Base-by-base conservation (phyloP, 108 stramenopile species). In the Craspedostauros australis region DNA sequence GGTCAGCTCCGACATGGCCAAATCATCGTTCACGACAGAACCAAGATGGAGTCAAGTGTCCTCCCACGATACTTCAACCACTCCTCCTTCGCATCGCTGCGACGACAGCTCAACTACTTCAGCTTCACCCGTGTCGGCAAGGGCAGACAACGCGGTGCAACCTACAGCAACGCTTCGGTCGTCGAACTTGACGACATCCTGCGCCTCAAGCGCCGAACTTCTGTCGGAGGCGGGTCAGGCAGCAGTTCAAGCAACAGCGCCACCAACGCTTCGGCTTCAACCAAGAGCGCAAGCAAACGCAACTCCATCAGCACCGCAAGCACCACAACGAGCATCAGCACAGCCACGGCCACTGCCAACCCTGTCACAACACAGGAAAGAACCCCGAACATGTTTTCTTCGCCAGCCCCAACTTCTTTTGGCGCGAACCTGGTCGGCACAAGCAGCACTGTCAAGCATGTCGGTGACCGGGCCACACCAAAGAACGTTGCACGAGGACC, bases 11-110 rank as follows among this genome's bases (percentile, higher is more conserved):
- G 65, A 21, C 56, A 70, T 22, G 89, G 89, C 2, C 48, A 68
- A 28, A 81, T 91, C 42, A 62, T 91, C 29, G 72, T 91, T 19
- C 85, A 91, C 50, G 85, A 91, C 64, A 80, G 89, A 40, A 46
- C 74, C 31, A 70, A 65, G 33, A 72, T 91, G 4, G 83, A 91
- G 64, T 37, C 69, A 16, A 69, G 77, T 46, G 68, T 91, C 30
- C 72, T 91, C 0, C 85, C 89, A 11, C 52, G 63, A 21, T 91
- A 91, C 65, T 91, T 91, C 68, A 87, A 85, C 45, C 89, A 91
- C 59, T 56, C 76, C 33, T 79, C 75, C 47, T 91, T 91, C 66
- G 89, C 89, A 22, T 86, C 84, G 11, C 76, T 91, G n/a, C 78
- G 89, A 6, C 72, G 89, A 11, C 84, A 91, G 44, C 63, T 91